Evolutionary conservation across 352 stramenopile species (phyloP).

Genomic region (Thalassiosira mediterranea): DNA sequence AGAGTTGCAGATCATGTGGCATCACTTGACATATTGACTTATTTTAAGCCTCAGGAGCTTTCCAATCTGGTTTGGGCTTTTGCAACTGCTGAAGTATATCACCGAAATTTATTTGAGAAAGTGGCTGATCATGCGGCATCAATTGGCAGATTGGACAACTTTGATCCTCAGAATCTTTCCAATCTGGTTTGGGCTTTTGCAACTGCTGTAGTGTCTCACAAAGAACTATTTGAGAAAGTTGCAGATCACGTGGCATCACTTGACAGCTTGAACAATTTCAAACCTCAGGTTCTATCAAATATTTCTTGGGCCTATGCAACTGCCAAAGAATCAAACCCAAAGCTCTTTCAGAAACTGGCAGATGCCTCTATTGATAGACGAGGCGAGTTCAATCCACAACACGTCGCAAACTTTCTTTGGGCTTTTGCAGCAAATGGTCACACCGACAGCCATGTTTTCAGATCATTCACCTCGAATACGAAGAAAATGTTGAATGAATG

Average conservation of each 20-base stretch:
- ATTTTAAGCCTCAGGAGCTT: slow-evolving; percentile 12
- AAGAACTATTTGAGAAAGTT: slow-evolving; percentile 1
- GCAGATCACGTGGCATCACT: neutral
- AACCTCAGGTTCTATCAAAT: slow-evolving; percentile 10
- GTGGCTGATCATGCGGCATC: neutral
- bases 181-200: slow-evolving; percentile 8
- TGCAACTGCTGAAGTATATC: neutral
- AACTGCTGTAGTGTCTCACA: neutral
- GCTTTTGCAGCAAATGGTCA: neutral
- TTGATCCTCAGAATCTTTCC: slow-evolving; percentile 7
- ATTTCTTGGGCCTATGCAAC: slow-evolving; percentile 6
- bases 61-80: slow-evolving; percentile 9
- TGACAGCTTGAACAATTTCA: neutral
- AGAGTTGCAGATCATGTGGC: slow-evolving; percentile 9
- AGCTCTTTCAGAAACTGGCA: slow-evolving; percentile 11
- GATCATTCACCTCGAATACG: slow-evolving; percentile 2
- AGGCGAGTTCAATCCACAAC: slow-evolving; percentile 10
- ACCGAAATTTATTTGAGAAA: slow-evolving; percentile 1
- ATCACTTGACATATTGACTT: neutral
- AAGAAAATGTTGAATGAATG: neutral
- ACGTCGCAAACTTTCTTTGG: slow-evolving; percentile 22
- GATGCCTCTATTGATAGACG: neutral
- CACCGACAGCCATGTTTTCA: slow-evolving; percentile 20
- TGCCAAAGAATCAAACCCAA: neutral
- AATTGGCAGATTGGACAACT: neutral